Percentiles rank a stretch among this genome's conserved stretches.
phyloP scores from a whole-genome alignment of 306 rosid species.

The Fagus crenata region DNA sequence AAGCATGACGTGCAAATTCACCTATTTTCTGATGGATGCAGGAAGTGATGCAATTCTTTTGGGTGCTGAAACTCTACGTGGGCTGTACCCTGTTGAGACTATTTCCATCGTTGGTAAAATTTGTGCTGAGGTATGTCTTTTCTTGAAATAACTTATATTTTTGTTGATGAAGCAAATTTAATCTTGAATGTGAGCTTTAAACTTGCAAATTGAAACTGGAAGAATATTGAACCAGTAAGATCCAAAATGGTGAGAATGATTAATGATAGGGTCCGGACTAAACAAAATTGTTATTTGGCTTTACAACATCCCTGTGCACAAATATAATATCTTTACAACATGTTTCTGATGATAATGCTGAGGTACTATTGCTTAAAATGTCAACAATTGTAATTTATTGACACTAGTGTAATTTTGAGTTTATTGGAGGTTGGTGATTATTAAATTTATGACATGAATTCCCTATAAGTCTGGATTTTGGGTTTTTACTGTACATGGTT shows the following conservation, averaged over 20 bases:
- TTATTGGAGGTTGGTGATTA: not conserved
- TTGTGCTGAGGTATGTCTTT: constrained; percentile 76
- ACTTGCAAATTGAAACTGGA: constrained; percentile 19
- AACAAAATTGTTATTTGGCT: not conserved
- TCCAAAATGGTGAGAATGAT: not conserved
- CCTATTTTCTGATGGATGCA: constrained; percentile 37
- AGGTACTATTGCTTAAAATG: not conserved
- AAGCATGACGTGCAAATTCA: constrained; percentile 4
- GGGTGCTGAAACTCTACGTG: constrained; percentile 99
- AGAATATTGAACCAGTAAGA: not conserved
- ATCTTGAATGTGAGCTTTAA: constrained; percentile 19
- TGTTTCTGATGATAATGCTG: not conserved
- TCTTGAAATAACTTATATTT: constrained; percentile 9
- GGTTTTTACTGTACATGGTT: no score
- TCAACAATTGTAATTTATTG: not conserved
- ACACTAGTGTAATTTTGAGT: not conserved
- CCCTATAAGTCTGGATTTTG: not conserved
- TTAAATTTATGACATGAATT: not conserved
- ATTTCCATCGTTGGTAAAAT: constrained; percentile 91
- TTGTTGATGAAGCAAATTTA: not conserved
- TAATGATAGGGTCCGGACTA: not conserved
- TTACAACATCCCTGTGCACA: not conserved
- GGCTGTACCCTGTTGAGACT: constrained; percentile 88
- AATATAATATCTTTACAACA: not conserved
- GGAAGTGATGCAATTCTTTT: constrained; percentile 98